Evolutionary conservation across 805 yeast genomes (phyloP), one percentile per base, ranked within the genome.

Genomic region (Candida ipomoeae): DNA sequence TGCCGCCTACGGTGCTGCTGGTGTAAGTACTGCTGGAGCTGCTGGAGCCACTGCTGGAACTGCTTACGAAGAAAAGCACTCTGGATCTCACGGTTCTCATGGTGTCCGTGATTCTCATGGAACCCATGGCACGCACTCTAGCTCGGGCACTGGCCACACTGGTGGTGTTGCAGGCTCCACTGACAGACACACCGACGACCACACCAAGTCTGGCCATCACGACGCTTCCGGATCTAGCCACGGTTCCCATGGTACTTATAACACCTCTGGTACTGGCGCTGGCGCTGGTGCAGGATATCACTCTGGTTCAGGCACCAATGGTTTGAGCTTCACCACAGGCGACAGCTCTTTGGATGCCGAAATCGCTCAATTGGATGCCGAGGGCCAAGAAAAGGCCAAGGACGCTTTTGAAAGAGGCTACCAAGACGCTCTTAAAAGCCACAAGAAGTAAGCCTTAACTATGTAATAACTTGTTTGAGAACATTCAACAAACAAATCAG

Each of bases 341-440:
- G 67, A 69, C 60, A 57, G 55, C 41, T 56, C 63, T 38, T 67
- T 71, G 59, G 75, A 71, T 52, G 45, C 59, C 37, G 69, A 69
- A 62, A 69, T 71, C 41, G 52, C 71, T 37, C 48, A 62, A 48
- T 67, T 71, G 55, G 69, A 67, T 50, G 64, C 67, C 23, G 55
- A 60, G 18, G 68, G 65, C 39, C 74, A 69, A 55, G 57, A 67
- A 48, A 65, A 69, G 59, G 76, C 76, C 36, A 66, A 68, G 57
- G 70, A 68, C 26, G 76, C 74, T 6, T 70, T 68, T 59, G 62
- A 69, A 51, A 65, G 61, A 50, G 76, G 75, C 43, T 71, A 70
- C 63, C 58, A 66, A 23, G 76, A 70, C 46, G 74, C 73, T 2
- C 13, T 54, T 34, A 49, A 44, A 45, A 33, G 46, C 41, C 52